Percentiles rank a stretch among this genome's conserved stretches.
Conservation (phyloP, 371 early-diverging fungal genomes). For the Choanephora cucurbitarum region DNA sequence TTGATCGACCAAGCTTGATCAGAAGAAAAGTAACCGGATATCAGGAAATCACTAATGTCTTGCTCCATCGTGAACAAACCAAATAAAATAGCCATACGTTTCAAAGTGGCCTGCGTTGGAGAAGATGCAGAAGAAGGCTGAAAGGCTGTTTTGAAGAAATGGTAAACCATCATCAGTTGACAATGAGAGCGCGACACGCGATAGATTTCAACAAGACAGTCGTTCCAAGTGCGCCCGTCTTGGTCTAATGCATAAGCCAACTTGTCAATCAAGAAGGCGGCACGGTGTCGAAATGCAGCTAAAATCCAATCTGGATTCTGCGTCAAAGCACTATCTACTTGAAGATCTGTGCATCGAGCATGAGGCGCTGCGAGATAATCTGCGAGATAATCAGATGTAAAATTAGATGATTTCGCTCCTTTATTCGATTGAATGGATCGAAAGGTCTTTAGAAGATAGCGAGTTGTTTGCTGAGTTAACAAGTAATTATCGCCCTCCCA, state of each 20-base stretch:
- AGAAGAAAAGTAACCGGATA: constrained; percentile 52
- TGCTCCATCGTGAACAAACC: constrained; percentile 61
- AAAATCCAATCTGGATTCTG: constrained; percentile 40
- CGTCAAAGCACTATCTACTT: no score
- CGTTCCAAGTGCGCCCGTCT: constrained; percentile 43
- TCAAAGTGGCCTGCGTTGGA: no score
- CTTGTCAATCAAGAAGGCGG: constrained; percentile 42
- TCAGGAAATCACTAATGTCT: constrained; percentile 66
- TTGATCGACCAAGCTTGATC: constrained; percentile 53
- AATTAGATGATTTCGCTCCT: constrained; percentile 34
- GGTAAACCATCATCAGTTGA: constrained; percentile 60
- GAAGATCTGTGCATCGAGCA: constrained; percentile 40
- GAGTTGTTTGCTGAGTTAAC: constrained; percentile 77
- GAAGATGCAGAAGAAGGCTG: no score
- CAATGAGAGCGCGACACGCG: constrained; percentile 70
- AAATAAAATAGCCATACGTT: constrained; percentile 35
- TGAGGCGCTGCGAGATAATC: constrained; percentile 49
- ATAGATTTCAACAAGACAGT: constrained; percentile 56
- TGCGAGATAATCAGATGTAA: constrained; percentile 43
- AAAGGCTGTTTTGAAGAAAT: constrained; percentile 57
- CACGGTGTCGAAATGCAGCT: constrained; percentile 41
- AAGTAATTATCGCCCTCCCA: constrained; percentile 89
- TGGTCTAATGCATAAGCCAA: constrained; percentile 40
- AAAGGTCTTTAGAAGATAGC: constrained; percentile 66
- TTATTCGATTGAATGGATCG: constrained; percentile 42